Percentiles rank a stretch among this genome's conserved stretches.
Evolutionary conservation across 306 rosid species (phyloP).

Genomic region (Sesbania bispinosa): DNA sequence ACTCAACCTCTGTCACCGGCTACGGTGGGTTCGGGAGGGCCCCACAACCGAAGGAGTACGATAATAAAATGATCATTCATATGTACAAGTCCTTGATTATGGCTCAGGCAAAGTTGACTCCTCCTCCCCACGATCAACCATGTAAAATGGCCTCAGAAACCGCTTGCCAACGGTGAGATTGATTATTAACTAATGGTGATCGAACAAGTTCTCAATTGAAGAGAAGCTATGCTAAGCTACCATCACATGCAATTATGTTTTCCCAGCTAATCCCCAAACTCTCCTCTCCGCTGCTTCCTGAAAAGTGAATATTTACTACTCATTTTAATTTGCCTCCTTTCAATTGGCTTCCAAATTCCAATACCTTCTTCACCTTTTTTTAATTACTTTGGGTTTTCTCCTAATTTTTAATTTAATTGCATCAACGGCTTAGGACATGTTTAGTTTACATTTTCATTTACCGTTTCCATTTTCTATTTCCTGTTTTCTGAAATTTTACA

Average conservation of each 20-base stretch:
- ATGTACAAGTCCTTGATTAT: conserved; percentile 56
- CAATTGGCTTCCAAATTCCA: too few relatives aligned
- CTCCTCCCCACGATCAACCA: conserved; percentile 20
- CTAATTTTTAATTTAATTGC: too few relatives aligned
- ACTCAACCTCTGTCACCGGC: conserved; percentile 30
- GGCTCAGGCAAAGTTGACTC: conserved; percentile 42
- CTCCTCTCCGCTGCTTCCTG: background rate
- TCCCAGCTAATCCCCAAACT: background rate
- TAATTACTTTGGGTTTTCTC: too few relatives aligned
- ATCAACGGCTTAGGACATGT: too few relatives aligned
- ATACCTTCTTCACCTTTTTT: too few relatives aligned
- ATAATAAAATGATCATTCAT: conserved; percentile 61
- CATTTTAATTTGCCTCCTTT: too few relatives aligned
- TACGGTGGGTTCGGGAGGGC: conserved; percentile 22
- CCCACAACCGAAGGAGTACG: conserved; percentile 64
- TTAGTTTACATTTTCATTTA: too few relatives aligned
- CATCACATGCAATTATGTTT: background rate
- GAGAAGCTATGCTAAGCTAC: background rate
- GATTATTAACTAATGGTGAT: background rate
- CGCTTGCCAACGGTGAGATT: background rate
- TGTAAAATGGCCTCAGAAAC: conserved; percentile 17
- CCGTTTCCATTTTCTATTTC: too few relatives aligned
- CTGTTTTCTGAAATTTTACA: too few relatives aligned
- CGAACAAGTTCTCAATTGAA: background rate
- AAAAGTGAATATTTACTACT: too few relatives aligned